phyloP scores from a whole-genome alignment of 2,329 filamentous ascomycete species.

The Beauveria varroae region DNA sequence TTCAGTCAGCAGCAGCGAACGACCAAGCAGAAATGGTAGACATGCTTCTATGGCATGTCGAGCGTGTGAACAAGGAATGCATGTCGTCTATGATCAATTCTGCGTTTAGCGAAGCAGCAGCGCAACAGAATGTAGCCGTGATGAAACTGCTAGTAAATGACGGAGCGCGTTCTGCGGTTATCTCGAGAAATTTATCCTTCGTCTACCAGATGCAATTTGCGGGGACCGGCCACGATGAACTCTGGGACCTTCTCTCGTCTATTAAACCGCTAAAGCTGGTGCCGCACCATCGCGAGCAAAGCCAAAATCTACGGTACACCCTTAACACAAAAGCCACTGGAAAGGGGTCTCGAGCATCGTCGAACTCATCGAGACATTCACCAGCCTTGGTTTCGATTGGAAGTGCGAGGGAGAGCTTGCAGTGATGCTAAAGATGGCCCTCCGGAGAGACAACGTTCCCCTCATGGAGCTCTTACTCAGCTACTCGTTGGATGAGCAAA shows the following conservation, averaged over 20 bases:
- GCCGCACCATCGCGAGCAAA: neutral
- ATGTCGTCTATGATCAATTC: too few relatives aligned
- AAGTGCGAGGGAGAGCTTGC: neutral
- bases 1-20: fast-evolving
- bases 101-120: neutral
- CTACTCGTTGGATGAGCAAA: neutral
- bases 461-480: neutral
- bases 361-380: neutral
- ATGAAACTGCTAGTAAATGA: neutral
- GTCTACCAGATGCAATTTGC: neutral
- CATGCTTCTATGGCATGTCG: neutral
- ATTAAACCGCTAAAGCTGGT: neutral
- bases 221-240: neutral
- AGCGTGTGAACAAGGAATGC: neutral
- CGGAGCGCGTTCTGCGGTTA: too few relatives aligned
- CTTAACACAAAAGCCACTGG: fast-evolving
- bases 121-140: neutral
- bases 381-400: neutral
- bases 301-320: neutral
- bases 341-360: neutral
- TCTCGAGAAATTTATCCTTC: neutral
- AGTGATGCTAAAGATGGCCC: neutral
- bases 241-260: neutral
- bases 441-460: neutral
- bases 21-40: neutral